phyloP scores from a whole-genome alignment of 2,329 filamentous ascomycete genomes.

The Calonectria crousiana region DNA sequence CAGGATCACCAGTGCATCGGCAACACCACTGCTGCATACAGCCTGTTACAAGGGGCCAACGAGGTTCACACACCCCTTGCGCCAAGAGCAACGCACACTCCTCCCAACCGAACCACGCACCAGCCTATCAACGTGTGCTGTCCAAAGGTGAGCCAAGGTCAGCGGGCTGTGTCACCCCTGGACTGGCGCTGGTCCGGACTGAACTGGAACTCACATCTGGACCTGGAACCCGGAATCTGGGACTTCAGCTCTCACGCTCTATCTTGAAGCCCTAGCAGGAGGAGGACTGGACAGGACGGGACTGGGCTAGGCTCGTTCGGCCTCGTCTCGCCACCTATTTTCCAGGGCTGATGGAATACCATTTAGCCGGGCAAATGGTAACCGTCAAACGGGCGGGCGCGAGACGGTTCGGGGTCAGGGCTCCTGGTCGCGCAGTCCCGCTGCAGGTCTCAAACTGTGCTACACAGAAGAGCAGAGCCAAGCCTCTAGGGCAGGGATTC shows the following conservation, averaged over 20 bases:
- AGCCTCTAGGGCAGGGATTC: conserved; percentile 22
- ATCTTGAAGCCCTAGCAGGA: neutral
- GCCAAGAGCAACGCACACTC: conserved; percentile 19
- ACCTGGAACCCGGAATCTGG: conserved; percentile 16
- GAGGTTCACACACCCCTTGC: conserved; percentile 5
- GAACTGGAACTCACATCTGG: conserved; percentile 7
- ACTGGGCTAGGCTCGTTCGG: neutral
- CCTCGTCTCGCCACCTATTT: neutral
- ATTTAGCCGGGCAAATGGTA: conserved; percentile 40
- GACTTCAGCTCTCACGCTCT: conserved; percentile 5
- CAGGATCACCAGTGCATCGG: conserved; percentile 30
- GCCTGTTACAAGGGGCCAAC: conserved; percentile 7
- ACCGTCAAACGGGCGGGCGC: conserved; percentile 14
- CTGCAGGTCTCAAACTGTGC: neutral
- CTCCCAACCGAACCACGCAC: conserved; percentile 15
- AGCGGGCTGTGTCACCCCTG: conserved; percentile 27
- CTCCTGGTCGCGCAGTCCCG: conserved; percentile 4
- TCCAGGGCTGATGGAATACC: conserved; percentile 3
- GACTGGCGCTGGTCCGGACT: neutral
- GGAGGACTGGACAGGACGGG: neutral
- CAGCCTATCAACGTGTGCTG: conserved; percentile 23
- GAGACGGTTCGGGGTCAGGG: conserved; percentile 10
- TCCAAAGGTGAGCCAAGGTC: conserved; percentile 26
- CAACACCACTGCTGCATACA: conserved; percentile 25
- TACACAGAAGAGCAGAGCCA: neutral